Base-by-base conservation (phyloP, 257 asterid genomes). In the Apocynum venetum region DNA sequence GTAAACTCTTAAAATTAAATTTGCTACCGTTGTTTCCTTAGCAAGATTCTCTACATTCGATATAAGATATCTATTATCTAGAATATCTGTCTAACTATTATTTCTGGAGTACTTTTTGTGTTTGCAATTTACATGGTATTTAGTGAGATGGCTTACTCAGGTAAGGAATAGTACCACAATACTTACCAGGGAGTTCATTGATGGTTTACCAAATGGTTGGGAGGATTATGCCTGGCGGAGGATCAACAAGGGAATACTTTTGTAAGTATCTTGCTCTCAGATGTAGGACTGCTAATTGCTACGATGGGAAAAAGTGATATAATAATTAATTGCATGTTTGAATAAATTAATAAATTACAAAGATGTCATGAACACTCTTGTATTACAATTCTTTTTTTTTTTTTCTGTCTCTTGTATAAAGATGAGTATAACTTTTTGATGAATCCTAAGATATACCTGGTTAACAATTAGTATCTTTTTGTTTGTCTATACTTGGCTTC, bases 131-230 rank as follows among this genome's bases (percentile, higher is more conserved):
- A 89, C 86, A 84, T 87, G 88, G 85, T 86, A 86, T 89, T 87
- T 82, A 93, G 97, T 91, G 97, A 90, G 88, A 88, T 82, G 89
- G 77, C 80, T 87, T 91, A 80, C 85, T 88, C 95, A 96, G 99
- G 97, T 96, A 80, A 94, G 98, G 81, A 96, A 96, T 82, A 96
- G 93, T 88, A 96, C 96, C 61, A 90, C 97, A 17, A 71, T 96
- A 85, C 90, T 96, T 79, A 89, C 98, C 20, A 91, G 89, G 76
- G 99, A 96, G 84, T 96, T 85, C 86, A 90, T 96, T 81, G 99
- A 96, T 85, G 89, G 93, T 83, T 85, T 96, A 82, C 99, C 99
- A 76, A 88, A 89, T 79, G 99, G 99, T 80, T 96, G 99, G 98
- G 96, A 92, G 86, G 94, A 96, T 43, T 96, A 91, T 86, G 97